Evolutionary conservation across 257 asterid species (phyloP).

Genomic region (Oldenlandia corymbosa): DNA sequence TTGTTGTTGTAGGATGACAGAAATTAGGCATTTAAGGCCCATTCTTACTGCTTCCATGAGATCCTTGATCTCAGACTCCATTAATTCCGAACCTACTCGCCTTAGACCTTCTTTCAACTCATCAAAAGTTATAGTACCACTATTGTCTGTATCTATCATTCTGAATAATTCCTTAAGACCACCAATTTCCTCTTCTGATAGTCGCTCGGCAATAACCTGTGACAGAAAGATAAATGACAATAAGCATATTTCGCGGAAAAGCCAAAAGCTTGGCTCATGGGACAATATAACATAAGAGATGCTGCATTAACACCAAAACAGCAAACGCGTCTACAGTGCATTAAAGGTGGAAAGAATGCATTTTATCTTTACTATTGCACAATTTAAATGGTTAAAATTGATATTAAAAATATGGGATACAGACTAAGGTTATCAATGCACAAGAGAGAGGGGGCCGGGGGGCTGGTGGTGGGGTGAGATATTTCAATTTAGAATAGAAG

Average conservation of each 20-base stretch:
- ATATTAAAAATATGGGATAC: too few species aligned
- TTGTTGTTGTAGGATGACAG: constrained; percentile 3
- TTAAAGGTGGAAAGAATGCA: too few species aligned
- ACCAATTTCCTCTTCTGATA: constrained; percentile 94
- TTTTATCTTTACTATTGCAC: too few species aligned
- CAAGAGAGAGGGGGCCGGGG: too few species aligned
- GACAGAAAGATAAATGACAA: not conserved
- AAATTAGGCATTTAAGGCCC: constrained; percentile 1
- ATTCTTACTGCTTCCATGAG: constrained; percentile 79
- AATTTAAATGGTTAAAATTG: too few species aligned
- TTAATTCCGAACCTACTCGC: constrained; percentile 84
- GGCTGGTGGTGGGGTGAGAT: too few species aligned
- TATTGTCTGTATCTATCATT: constrained; percentile 86
- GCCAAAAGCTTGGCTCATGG: not conserved
- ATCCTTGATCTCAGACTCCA: constrained; percentile 91
- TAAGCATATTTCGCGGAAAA: not conserved
- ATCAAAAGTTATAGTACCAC: constrained; percentile 89
- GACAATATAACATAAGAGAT: not conserved
- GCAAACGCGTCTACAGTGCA: not conserved
- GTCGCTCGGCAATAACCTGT: constrained; percentile 86
- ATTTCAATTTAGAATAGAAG: too few species aligned
- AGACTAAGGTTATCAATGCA: too few species aligned
- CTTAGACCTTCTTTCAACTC: constrained; percentile 85
- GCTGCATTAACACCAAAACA: not conserved
- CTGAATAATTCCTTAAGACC: constrained; percentile 83